phyloP scores from a whole-genome alignment of 1,139 yeast genomes.

The Taphrina deformans region DNA sequence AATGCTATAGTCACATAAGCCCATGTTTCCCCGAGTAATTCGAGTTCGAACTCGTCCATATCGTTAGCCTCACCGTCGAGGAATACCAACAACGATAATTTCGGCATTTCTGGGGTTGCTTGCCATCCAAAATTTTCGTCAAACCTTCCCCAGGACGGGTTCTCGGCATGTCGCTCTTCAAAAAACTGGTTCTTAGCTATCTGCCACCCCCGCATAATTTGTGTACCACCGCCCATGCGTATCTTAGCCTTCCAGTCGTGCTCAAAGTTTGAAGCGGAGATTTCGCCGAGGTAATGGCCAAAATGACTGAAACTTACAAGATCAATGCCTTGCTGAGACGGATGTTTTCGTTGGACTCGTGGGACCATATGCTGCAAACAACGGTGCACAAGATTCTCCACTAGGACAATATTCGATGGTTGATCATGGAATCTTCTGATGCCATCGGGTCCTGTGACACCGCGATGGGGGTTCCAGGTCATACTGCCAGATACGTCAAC shows the following conservation, averaged over 20 bases:
- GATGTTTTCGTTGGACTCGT: conserved; percentile 8
- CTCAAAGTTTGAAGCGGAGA: neutral
- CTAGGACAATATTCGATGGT: conserved; percentile 6
- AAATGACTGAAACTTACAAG: conserved; percentile 3
- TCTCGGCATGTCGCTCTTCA: conserved; percentile 10
- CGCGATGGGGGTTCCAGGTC: conserved; percentile 14
- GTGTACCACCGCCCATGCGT: conserved; percentile 5
- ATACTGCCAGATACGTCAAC: neutral
- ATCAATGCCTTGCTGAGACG: neutral
- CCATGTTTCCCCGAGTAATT: conserved; percentile 13
- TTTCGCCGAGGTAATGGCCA: conserved; percentile 5
- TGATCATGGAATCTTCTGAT: conserved; percentile 14
- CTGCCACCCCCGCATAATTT: conserved; percentile 18
- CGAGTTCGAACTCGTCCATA: conserved; percentile 19
- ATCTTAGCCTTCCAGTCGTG: neutral
- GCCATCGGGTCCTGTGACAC: conserved; percentile 6
- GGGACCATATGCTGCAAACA: conserved; percentile 16
- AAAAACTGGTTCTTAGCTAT: conserved; percentile 6
- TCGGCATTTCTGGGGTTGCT: conserved; percentile 9
- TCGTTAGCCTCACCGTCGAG: conserved; percentile 9
- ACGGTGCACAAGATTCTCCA: conserved; percentile 9
- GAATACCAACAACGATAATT: conserved; percentile 2
- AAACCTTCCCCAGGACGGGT: conserved; percentile 1
- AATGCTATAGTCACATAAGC: conserved; percentile 16
- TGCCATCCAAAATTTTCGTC: conserved; percentile 8